Percentiles rank a stretch among this genome's conserved stretches.
Conservation (phyloP, 345 rosid species). For the Syzygium oleosum region DNA sequence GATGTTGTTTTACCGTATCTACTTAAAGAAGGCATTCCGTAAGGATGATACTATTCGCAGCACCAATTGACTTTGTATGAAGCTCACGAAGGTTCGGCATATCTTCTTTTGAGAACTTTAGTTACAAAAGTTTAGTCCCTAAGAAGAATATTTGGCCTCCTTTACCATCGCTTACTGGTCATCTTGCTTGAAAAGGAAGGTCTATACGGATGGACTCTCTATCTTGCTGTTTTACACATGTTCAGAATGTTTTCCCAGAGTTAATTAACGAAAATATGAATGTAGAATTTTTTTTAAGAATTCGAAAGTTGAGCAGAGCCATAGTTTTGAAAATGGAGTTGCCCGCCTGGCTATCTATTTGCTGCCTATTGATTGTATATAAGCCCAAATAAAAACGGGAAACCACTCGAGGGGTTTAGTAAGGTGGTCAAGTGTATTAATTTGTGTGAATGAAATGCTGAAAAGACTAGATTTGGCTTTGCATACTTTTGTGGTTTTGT, state of each 20-base stretch:
- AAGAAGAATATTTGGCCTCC: neutral
- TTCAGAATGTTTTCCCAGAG: fast-evolving
- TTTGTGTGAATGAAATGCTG: neutral
- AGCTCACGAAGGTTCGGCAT: conserved; percentile 65
- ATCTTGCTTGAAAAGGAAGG: neutral
- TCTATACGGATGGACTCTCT: neutral
- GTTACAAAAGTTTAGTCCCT: neutral
- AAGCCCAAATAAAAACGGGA: neutral
- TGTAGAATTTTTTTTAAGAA: fast-evolving
- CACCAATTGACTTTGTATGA: conserved; percentile 90
- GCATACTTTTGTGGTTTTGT: neutral
- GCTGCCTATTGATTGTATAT: neutral
- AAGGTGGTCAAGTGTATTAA: neutral
- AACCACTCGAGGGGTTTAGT: fast-evolving
- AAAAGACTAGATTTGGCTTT: neutral
- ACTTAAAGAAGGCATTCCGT: conserved; percentile 87
- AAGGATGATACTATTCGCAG: conserved; percentile 56
- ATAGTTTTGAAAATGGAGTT: neutral
- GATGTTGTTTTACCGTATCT: conserved; percentile 67
- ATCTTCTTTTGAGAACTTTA: neutral
- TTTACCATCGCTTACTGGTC: neutral
- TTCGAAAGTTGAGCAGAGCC: neutral
- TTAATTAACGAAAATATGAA: neutral
- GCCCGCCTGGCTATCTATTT: neutral
- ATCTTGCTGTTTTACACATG: neutral